Conservation (phyloP, 148 eudicot species). For the Spergularia marina region DNA sequence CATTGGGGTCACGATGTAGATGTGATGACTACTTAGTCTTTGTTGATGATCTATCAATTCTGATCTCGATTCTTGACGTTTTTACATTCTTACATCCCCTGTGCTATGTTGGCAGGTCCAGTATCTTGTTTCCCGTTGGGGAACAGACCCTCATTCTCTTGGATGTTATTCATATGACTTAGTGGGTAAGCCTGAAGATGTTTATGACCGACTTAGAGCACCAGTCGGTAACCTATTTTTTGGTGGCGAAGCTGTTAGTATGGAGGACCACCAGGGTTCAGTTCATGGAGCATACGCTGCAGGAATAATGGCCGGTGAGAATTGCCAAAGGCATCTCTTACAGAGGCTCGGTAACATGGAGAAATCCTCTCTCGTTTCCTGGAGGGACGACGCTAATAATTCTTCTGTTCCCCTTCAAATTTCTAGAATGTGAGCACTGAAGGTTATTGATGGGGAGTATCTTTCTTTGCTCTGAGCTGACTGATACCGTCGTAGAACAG, state of each 20-base stretch:
- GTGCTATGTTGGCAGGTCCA: constrained; percentile 50
- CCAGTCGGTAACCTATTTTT: constrained; percentile 90
- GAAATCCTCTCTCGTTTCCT: constrained; percentile 44
- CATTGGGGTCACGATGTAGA: not conserved
- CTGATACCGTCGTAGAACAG: no score
- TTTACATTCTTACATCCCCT: not conserved
- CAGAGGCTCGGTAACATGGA: constrained; percentile 51
- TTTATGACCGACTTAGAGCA: constrained; percentile 82
- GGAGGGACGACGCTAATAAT: constrained; percentile 50
- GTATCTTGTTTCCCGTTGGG: constrained; percentile 90
- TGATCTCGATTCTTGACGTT: not conserved
- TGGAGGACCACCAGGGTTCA: constrained; percentile 92
- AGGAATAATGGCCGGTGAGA: constrained; percentile 80
- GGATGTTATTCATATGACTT: constrained; percentile 93
- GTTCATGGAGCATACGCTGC: constrained; percentile 95
- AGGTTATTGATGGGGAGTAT: not conserved
- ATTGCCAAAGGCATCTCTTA: constrained; percentile 60
- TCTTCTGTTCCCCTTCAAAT: constrained; percentile 75
- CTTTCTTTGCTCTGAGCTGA: no score
- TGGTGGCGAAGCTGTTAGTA: constrained; percentile 93
- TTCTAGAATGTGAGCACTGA: constrained; percentile 58
- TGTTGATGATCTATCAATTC: not conserved
- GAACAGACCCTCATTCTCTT: constrained; percentile 75
- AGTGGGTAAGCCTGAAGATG: constrained; percentile 78
- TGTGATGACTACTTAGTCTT: not conserved